Percentiles rank a stretch among this genome's conserved stretches.
Evolutionary conservation across 2,329 filamentous ascomycete genomes (phyloP).

Genomic region (Calonectria montana): DNA sequence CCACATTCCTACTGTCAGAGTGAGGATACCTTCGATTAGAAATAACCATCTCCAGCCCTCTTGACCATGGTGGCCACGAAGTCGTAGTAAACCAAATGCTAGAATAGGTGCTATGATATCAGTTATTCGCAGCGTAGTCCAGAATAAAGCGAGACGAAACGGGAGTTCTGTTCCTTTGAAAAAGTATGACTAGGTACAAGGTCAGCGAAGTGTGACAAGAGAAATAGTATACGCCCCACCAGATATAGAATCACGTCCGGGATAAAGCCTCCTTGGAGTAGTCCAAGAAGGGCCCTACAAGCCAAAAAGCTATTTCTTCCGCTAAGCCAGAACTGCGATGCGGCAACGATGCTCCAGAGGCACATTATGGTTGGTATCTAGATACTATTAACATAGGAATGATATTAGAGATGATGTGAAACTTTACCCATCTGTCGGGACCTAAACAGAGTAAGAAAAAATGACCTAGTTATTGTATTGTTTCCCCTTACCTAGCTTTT

Average conservation of each 20-base stretch:
- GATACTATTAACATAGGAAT: neutral
- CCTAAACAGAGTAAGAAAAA: conserved; percentile 43
- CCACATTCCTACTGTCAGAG: conserved; percentile 36
- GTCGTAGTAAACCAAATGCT: conserved; percentile 38
- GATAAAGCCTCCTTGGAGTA: conserved; percentile 60
- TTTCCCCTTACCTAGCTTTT: conserved; percentile 55
- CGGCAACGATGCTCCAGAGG: conserved; percentile 65
- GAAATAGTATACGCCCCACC: conserved; percentile 6
- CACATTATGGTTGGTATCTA: conserved; percentile 67
- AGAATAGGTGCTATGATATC: conserved; percentile 36
- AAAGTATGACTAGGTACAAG: conserved; percentile 42
- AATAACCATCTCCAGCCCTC: conserved; percentile 49
- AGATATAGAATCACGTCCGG: conserved; percentile 49
- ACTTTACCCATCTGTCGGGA: conserved; percentile 62
- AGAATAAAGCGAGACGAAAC: conserved; percentile 32
- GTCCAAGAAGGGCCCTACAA: conserved; percentile 52
- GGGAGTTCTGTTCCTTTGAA: conserved; percentile 49
- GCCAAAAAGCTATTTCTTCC: conserved; percentile 53
- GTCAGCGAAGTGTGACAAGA: conserved; percentile 37
- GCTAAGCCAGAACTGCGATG: conserved; percentile 57
- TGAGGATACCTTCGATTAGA: conserved; percentile 57
- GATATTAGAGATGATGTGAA: neutral
- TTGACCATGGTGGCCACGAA: conserved; percentile 36
- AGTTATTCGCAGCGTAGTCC: conserved; percentile 22
- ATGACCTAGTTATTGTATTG: neutral